A percentile compares a stretch with the other conserved stretches of the same genome.
Conservation (phyloP, 1,139 yeast genomes). For the Nakaseomyces sp. region DNA sequence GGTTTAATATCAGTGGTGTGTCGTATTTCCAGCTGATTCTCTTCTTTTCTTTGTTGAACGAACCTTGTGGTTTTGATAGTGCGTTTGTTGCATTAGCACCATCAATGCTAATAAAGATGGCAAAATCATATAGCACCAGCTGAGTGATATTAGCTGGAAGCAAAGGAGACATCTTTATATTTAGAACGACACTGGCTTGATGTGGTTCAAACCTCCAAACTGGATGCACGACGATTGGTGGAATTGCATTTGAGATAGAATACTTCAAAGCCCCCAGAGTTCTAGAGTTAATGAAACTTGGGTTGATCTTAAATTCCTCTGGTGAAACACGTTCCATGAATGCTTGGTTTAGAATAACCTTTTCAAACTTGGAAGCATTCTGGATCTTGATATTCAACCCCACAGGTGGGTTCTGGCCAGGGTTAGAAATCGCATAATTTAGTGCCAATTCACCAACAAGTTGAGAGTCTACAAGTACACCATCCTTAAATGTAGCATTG, state of each 20-base stretch:
- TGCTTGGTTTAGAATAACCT: constrained; percentile 33
- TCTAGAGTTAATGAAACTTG: constrained; percentile 39
- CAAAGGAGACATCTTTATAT: constrained; percentile 38
- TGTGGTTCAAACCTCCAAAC: constrained; percentile 81
- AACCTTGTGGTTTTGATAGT: constrained; percentile 82
- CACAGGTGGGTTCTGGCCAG: constrained; percentile 24
- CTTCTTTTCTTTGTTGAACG: constrained; percentile 74
- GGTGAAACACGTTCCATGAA: constrained; percentile 32
- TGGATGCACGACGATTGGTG: constrained; percentile 70
- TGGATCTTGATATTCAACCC: constrained; percentile 32
- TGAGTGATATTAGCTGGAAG: constrained; percentile 39
- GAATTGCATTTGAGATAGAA: constrained; percentile 40
- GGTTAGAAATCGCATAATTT: constrained; percentile 37
- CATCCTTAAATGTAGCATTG: constrained; percentile 64
- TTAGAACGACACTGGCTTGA: constrained; percentile 78
- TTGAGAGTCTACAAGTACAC: constrained; percentile 47
- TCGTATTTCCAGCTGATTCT: constrained; percentile 78
- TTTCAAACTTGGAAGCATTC: constrained; percentile 29
- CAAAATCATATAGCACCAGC: constrained; percentile 49
- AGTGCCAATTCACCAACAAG: constrained; percentile 75
- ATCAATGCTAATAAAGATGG: constrained; percentile 56
- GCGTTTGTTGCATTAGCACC: constrained; percentile 53
- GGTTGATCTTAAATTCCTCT: constrained; percentile 30
- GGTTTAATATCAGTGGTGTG: constrained; percentile 36
- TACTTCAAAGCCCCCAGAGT: constrained; percentile 73